phyloP scores from a whole-genome alignment of 768 basidiomycete genomes.

The Multifurca ochricompacta region DNA sequence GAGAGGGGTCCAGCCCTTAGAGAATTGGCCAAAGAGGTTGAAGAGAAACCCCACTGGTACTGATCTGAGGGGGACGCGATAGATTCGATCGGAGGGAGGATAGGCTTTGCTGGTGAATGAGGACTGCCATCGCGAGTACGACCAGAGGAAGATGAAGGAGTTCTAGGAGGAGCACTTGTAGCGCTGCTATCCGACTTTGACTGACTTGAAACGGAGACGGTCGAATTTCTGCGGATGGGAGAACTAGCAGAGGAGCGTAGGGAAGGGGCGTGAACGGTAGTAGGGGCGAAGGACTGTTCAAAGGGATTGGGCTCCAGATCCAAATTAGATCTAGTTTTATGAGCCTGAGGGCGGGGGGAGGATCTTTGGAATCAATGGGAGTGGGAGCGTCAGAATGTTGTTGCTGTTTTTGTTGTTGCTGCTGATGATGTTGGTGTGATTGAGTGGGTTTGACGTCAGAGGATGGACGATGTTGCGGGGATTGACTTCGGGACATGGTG shows the following conservation, averaged over 20 bases:
- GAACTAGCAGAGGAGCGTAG: slow-evolving; percentile 30
- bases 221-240: slow-evolving; percentile 27
- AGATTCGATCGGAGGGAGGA: slow-evolving; percentile 74
- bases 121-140: slow-evolving; percentile 20
- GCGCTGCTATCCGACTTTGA: slow-evolving; percentile 23
- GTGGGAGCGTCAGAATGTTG: background rate
- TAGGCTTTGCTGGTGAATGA: slow-evolving; percentile 47
- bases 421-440: slow-evolving; percentile 9
- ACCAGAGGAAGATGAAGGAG: slow-evolving; percentile 19
- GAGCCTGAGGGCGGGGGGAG: slow-evolving; percentile 4
- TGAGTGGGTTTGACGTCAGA: slow-evolving; percentile 19
- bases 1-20: slow-evolving; percentile 90
- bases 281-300: slow-evolving; percentile 83
- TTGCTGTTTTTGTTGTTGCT: slow-evolving; percentile 3
- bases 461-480: slow-evolving; percentile 27
- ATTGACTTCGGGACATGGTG: slow-evolving; percentile 25
- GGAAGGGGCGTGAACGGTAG: slow-evolving; percentile 25
- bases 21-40: slow-evolving; percentile 56
- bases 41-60: slow-evolving; percentile 53
- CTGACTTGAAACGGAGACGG: slow-evolving; percentile 24
- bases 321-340: slow-evolving; percentile 50
- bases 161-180: slow-evolving; percentile 22
- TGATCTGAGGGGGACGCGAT: slow-evolving; percentile 64
- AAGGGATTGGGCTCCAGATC: slow-evolving; percentile 87
- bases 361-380: background rate